These are phyloP conservation scores for Orbilia ellipsospora DNA, from an alignment of 2,329 filamentous ascomycete species.

Conservation along the genomic window DNA sequence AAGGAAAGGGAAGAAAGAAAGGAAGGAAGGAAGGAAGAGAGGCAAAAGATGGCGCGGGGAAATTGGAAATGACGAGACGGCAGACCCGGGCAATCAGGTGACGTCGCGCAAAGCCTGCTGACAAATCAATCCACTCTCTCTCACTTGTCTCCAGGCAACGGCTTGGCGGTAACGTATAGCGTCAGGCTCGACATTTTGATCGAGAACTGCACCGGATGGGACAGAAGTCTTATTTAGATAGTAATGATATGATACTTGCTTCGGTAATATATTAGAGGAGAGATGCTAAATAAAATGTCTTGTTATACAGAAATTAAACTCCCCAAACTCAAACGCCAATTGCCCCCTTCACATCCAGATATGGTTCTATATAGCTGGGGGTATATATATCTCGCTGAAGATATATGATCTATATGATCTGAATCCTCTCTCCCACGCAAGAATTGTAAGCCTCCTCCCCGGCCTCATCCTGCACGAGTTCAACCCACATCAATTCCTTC, in stretches of 20 bases:
- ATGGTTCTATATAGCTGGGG: no score
- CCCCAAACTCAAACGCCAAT: no score
- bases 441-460: slow-evolving; percentile 59
- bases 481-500: slow-evolving; percentile 61
- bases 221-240: no score
- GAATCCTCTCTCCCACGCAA: slow-evolving; percentile 1
- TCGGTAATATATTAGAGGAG: no score
- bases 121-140: slow-evolving; percentile 17
- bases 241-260: no score
- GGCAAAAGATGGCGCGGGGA: not conserved
- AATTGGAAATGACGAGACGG: not conserved
- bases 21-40: not conserved
- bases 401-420: not conserved
- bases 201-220: no score
- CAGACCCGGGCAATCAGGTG: slow-evolving; percentile 19
- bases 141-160: not conserved
- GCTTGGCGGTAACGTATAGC: slow-evolving; percentile 11
- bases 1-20: not conserved
- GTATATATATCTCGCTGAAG: not conserved
- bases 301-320: no score
- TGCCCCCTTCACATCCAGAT: no score
- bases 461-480: slow-evolving; percentile 59
- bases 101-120: slow-evolving; percentile 13
- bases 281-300: no score
- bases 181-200: no score